Evolutionary conservation across 805 yeast genomes (phyloP).

Genomic region (Komagataella pseudopastoris): DNA sequence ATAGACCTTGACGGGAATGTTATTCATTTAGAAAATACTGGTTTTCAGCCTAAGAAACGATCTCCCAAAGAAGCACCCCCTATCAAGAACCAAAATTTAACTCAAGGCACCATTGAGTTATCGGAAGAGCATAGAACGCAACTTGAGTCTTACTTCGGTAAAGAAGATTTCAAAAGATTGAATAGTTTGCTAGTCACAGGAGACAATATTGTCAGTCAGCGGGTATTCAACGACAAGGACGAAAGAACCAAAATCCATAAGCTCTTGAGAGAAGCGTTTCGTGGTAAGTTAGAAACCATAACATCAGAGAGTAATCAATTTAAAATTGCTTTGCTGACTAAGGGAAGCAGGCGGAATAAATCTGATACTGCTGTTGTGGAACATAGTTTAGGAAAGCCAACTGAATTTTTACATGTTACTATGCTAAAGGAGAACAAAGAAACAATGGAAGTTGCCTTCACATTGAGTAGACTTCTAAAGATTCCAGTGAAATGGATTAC

Average conservation of each 20-base stretch:
- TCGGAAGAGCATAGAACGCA: constrained; percentile 30
- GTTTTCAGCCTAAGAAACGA: constrained; percentile 28
- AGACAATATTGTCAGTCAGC: constrained; percentile 40
- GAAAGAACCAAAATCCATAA: constrained; percentile 73
- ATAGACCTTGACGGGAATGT: constrained; percentile 57
- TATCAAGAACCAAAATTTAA: constrained; percentile 10
- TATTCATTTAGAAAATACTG: constrained; percentile 63
- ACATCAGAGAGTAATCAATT: constrained; percentile 62
- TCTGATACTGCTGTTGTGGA: constrained; percentile 19
- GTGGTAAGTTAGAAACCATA: constrained; percentile 62
- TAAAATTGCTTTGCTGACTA: constrained; percentile 41
- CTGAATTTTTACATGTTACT: constrained; percentile 59
- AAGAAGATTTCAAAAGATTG: constrained; percentile 41
- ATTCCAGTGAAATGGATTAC: constrained; percentile 59
- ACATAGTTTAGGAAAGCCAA: constrained; percentile 63
- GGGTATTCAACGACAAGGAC: constrained; percentile 50
- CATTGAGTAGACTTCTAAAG: constrained; percentile 59
- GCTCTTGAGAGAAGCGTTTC: constrained; percentile 58
- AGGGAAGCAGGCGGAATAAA: constrained; percentile 25
- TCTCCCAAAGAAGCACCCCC: constrained; percentile 19
- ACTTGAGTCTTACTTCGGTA: constrained; percentile 44
- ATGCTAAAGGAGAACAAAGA: constrained; percentile 92
- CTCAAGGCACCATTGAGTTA: constrained; percentile 8
- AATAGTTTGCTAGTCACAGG: constrained; percentile 40
- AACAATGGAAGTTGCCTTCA: constrained; percentile 86